phyloP scores from a whole-genome alignment of 169 alveolate genomes.

The Cytauxzoon felis region DNA sequence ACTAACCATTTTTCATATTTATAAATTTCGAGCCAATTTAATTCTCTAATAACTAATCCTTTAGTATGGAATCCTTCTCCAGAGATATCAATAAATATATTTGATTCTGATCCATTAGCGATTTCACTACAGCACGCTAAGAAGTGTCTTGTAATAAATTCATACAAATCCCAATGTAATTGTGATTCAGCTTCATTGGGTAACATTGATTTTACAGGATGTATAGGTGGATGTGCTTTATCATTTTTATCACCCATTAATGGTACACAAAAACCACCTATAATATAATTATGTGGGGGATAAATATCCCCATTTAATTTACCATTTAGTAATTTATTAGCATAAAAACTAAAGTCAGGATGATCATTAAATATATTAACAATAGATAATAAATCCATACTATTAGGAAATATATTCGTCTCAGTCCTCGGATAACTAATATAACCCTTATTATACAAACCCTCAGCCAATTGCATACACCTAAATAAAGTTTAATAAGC shows the following conservation, averaged over 20 bases:
- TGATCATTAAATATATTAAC: constrained; percentile 73
- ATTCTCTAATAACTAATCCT: constrained; percentile 43
- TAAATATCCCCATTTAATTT: background rate
- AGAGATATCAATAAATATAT: constrained; percentile 66
- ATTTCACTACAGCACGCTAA: constrained; percentile 80
- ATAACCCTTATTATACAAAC: constrained; percentile 89
- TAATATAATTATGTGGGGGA: background rate
- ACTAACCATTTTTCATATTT: constrained; percentile 80
- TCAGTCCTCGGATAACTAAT: constrained; percentile 99
- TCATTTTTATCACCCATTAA: constrained; percentile 91
- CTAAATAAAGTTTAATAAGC: constrained; percentile 81
- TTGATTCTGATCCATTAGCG: constrained; percentile 78
- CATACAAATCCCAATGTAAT: constrained; percentile 75
- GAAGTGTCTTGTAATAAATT: constrained; percentile 74
- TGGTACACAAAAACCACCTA: constrained; percentile 69
- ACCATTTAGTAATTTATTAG: constrained; percentile 67
- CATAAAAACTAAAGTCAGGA: constrained; percentile 88
- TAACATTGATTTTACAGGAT: constrained; percentile 92
- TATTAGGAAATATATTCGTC: constrained; percentile 89
- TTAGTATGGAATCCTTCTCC: constrained; percentile 59
- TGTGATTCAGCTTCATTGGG: constrained; percentile 70
- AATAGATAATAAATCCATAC: constrained; percentile 81
- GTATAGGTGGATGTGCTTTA: constrained; percentile 99
- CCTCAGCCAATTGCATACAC: constrained; percentile 95
- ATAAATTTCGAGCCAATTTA: constrained; percentile 58